Evolutionary conservation across 257 asterid genomes (phyloP).

Genomic region (Rubia yunnanensis): DNA sequence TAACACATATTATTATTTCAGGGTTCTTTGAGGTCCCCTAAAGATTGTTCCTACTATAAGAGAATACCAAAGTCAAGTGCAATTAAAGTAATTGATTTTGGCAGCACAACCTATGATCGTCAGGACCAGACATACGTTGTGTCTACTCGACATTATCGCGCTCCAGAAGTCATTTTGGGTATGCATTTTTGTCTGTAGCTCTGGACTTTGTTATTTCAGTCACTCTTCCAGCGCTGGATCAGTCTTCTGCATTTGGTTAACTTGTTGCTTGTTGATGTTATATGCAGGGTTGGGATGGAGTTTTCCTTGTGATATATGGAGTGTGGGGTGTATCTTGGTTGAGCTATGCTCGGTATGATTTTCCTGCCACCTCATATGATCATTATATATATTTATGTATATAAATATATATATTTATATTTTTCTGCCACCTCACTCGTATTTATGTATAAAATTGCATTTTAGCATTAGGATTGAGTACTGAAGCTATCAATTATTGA

Average conservation of each 20-base stretch:
- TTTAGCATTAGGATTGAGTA: neutral
- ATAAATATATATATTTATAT: no score
- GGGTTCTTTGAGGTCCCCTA: constrained; percentile 59
- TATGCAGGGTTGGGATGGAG: constrained; percentile 77
- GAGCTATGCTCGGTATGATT: constrained; percentile 79
- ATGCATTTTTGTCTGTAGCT: neutral
- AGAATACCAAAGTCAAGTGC: constrained; percentile 84
- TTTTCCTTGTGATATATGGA: constrained; percentile 87
- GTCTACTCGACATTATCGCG: constrained; percentile 85
- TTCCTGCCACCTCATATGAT: neutral
- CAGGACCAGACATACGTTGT: constrained; percentile 64
- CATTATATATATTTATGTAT: no score
- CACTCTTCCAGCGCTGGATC: neutral
- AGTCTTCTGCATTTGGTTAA: neutral
- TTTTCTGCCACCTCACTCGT: no score
- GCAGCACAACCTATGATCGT: constrained; percentile 69
- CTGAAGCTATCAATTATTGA: neutral
- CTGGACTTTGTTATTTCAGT: neutral
- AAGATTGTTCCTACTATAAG: constrained; percentile 55
- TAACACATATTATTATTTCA: constrained; percentile 5
- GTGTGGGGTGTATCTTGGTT: constrained; percentile 81
- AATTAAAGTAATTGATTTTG: constrained; percentile 89
- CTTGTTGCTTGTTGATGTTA: neutral
- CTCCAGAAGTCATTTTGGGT: constrained; percentile 94
- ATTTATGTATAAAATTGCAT: neutral